A percentile compares a stretch with the other conserved stretches of the same genome.
These are phyloP conservation scores for Benincasa hispida DNA, from an alignment of 306 rosid species.

Conservation along the genomic window DNA sequence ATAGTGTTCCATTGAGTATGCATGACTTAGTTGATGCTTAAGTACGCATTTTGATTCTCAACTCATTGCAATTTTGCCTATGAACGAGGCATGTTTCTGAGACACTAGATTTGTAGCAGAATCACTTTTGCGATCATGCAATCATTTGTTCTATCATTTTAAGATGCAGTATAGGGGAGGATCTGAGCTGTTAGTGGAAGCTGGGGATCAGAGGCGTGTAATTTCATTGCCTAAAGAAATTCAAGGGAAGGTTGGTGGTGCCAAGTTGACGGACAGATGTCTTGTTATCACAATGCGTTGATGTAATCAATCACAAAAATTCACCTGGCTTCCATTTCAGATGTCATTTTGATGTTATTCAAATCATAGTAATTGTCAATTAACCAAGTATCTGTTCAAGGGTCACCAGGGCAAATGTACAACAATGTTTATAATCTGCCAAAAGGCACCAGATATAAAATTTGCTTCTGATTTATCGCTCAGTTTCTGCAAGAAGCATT, in stretches of 20 bases:
- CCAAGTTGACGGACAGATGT: conserved; percentile 70
- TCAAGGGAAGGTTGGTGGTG: conserved; percentile 92
- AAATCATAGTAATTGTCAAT: not conserved
- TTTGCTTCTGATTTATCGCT: not conserved
- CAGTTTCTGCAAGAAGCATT: not conserved
- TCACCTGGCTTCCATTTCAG: not conserved
- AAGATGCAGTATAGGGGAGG: conserved; percentile 82
- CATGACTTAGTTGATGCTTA: not conserved
- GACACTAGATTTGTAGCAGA: not conserved
- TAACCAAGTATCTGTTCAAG: not conserved
- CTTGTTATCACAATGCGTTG: conserved; percentile 63
- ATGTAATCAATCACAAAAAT: not conserved
- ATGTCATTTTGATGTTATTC: not conserved
- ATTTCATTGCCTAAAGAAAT: conserved; percentile 59
- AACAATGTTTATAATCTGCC: not conserved
- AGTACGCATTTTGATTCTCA: not conserved
- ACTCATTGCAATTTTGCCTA: not conserved
- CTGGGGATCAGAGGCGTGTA: conserved; percentile 93
- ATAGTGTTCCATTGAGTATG: not conserved
- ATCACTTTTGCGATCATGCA: not conserved
- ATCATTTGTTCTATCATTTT: not conserved
- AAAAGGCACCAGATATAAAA: not conserved
- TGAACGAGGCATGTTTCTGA: not conserved
- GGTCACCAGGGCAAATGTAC: not conserved
- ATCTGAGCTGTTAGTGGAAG: conserved; percentile 89